Evolutionary conservation across 306 rosid species (phyloP), one percentile per base, ranked within the genome.

Genomic region (Ceratonia siliqua): DNA sequence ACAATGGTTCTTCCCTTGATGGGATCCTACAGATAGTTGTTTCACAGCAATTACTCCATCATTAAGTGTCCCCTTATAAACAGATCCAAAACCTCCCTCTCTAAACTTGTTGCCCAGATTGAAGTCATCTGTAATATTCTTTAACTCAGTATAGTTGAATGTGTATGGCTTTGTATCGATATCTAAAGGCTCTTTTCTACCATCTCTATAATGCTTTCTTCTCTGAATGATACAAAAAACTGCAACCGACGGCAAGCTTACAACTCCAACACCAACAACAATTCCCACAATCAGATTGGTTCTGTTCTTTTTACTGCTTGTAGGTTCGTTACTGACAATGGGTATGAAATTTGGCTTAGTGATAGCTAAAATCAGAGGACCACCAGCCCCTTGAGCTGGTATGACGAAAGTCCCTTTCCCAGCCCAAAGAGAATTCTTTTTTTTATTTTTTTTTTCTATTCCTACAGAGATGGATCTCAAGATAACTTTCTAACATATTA

Each of bases 21-120:
- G 95, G 62, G 96, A 93, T 59, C 73, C 87, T 43, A 82, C 72
- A 22, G 96, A 90, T 27, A 90, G 82, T 83, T 93, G 98, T 82
- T 90, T 93, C 70, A 86, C 98, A 17, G 90, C 96, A 53, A 90
- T 72, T 15, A 80, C 88, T 81, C 96, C 96, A 81, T 93, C 95
- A 24, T 78, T 27, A 42, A 89, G 96, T 36, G 35, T 84, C 58
- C 98, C 98, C 98, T 88, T 88, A 61, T 67, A 85, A 57, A 92
- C 96, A 49, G 96, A 92, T 81, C 98, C 96, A 73, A 92, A 92
- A 77, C 96, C 98, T 75, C 98, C 96, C 64, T 92, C 92, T 55
- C 98, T 91, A 54, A 90, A 89, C 77, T 90, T 92, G 62, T 90
- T 87, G 49, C 65, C 81, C 35, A 73, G 15, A 76, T 66, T 78